phyloP scores from a whole-genome alignment of 2,329 filamentous ascomycete genomes.

The Exophiala alcalophila region DNA sequence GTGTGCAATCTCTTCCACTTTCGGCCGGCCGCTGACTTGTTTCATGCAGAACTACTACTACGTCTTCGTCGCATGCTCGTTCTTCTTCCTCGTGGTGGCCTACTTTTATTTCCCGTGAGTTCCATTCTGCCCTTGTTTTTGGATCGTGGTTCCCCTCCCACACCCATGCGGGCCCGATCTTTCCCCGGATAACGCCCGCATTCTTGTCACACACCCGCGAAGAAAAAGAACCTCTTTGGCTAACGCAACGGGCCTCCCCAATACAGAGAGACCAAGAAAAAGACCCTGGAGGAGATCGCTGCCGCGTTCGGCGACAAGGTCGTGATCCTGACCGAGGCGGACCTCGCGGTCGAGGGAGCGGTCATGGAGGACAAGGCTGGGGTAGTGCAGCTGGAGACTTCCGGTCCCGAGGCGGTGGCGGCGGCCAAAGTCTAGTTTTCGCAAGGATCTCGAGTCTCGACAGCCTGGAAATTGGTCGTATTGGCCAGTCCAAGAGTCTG shows the following conservation, averaged over 20 bases:
- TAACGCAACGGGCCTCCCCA: no score
- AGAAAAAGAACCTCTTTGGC: no score
- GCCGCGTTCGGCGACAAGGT: constrained; percentile 50
- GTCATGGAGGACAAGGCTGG: constrained; percentile 25
- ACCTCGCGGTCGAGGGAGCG: constrained; percentile 30
- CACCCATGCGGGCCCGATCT: neutral
- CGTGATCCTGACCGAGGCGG: constrained; percentile 33
- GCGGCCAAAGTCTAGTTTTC: neutral
- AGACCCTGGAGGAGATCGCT: constrained; percentile 50
- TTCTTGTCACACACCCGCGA: no score
- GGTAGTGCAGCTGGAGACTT: constrained; percentile 17
- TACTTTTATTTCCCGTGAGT: constrained; percentile 56
- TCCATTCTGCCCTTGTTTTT: neutral
- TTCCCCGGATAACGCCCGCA: no score
- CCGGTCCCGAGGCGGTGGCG: neutral
- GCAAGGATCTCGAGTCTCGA: no score
- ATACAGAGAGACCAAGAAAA: constrained; percentile 47
- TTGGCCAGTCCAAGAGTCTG: no score
- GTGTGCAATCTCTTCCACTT: no score
- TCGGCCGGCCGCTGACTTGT: neutral
- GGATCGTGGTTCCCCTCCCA: neutral
- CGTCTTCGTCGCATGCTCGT: constrained; percentile 54
- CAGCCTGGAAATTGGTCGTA: no score
- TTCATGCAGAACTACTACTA: constrained; percentile 54
- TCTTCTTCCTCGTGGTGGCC: constrained; percentile 51